Evolutionary conservation across 2,329 filamentous ascomycete species (phyloP).

Genomic region (Monascus ruber): DNA sequence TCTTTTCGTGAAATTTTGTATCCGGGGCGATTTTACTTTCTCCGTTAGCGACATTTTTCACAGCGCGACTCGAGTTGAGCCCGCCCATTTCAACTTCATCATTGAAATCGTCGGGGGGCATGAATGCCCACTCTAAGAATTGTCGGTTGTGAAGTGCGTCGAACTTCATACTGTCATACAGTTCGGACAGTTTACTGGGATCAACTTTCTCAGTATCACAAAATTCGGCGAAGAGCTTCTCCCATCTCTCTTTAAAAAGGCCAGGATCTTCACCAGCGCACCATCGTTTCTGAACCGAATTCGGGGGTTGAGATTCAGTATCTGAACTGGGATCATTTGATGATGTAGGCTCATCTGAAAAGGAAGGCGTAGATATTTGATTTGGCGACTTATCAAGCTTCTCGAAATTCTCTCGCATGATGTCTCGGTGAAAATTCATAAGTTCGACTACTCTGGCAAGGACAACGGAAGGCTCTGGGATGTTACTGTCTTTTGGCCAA

Average conservation of each 20-base stretch:
- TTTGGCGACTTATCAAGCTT: slow-evolving; percentile 57
- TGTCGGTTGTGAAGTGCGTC: slow-evolving; percentile 93
- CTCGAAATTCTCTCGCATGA: slow-evolving; percentile 89
- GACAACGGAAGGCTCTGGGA: slow-evolving; percentile 87
- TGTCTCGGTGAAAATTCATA: slow-evolving; percentile 92
- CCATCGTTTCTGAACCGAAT: slow-evolving; percentile 78
- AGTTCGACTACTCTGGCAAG: slow-evolving; percentile 84
- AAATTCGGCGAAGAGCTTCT: slow-evolving; percentile 95
- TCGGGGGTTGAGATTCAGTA: slow-evolving; percentile 42
- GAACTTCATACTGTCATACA: slow-evolving; percentile 99
- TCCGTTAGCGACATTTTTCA: slow-evolving; percentile 8
- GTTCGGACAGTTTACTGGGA: slow-evolving; percentile 94
- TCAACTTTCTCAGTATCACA: slow-evolving; percentile 96
- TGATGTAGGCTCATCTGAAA: slow-evolving; percentile 4
- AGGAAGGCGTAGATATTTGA: slow-evolving; percentile 37
- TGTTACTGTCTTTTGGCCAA: slow-evolving; percentile 76
- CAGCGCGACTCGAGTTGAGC: slow-evolving; percentile 8
- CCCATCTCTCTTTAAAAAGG: slow-evolving; percentile 92
- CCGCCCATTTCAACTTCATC: slow-evolving; percentile 50
- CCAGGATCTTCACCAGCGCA: slow-evolving; percentile 93
- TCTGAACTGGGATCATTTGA: slow-evolving; percentile 8
- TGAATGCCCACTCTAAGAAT: slow-evolving; percentile 96
- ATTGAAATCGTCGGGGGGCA: slow-evolving; percentile 66
- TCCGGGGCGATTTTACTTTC: slow-evolving; percentile 14
- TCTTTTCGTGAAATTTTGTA: slow-evolving; percentile 9